Conservation (phyloP, 2,329 filamentous ascomycete genomes). For the Aspergillus oerlinghausenensis region DNA sequence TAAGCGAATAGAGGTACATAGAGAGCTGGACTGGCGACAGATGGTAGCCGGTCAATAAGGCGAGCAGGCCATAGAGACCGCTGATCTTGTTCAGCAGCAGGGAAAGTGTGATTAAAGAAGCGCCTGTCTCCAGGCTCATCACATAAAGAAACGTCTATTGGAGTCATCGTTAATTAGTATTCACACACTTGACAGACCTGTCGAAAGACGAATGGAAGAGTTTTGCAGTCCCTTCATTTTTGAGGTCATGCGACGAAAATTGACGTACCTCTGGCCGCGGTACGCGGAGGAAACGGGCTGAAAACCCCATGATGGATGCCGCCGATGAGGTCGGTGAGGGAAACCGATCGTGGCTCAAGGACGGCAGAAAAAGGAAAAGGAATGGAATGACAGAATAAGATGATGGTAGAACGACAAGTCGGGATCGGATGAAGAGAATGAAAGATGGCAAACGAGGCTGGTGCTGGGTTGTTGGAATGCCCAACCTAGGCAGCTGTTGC, state of each 20-base stretch:
- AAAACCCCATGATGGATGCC: constrained; percentile 33
- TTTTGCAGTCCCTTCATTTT: not conserved
- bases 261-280: constrained; percentile 46
- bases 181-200: not conserved
- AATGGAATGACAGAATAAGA: constrained; percentile 5
- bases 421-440: not conserved
- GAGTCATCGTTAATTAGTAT: not conserved
- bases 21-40: constrained; percentile 79
- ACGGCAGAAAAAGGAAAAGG: constrained; percentile 6
- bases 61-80: constrained; percentile 83
- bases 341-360: constrained; percentile 1
- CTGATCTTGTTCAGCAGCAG: constrained; percentile 90
- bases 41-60: constrained; percentile 79
- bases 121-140: constrained; percentile 80
- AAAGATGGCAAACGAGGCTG: constrained; percentile 11
- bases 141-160: constrained; percentile 75
- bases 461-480: not conserved
- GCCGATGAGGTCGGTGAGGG: constrained; percentile 9
- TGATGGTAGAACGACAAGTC: not conserved
- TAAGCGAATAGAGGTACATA: constrained; percentile 84
- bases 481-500: not conserved
- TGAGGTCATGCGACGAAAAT: not conserved
- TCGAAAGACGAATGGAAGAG: not conserved
- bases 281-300: constrained; percentile 44
- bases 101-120: constrained; percentile 76